These are phyloP conservation scores for Pedinophyceae sp. DNA, from an alignment of 139 green algal species.

Conservation along the genomic window DNA sequence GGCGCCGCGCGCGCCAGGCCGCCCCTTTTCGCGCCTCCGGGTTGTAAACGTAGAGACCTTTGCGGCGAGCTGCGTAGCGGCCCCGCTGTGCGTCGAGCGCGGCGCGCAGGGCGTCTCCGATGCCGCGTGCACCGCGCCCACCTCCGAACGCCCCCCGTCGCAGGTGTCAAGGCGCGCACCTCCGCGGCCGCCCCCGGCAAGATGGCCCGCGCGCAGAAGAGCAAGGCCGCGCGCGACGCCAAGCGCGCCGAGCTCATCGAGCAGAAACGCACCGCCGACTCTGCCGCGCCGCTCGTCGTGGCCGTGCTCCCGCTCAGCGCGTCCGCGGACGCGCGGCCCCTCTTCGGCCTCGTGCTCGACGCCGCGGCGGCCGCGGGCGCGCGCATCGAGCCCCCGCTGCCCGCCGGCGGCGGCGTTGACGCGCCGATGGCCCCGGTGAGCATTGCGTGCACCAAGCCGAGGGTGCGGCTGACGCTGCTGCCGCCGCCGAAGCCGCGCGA, in stretches of 20 bases:
- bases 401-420: conserved; percentile 22
- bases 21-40: no score
- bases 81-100: no score
- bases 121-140: no score
- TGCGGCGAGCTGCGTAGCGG: no score
- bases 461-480: conserved; percentile 43
- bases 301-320: conserved; percentile 44
- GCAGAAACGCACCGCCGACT: conserved; percentile 11
- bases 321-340: background rate
- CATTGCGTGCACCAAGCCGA: no score
- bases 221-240: conserved; percentile 16
- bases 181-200: background rate
- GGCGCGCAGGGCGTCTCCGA: no score
- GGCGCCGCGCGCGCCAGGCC: no score
- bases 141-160: no score
- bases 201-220: background rate
- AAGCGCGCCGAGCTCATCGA: conserved; percentile 44
- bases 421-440: conserved; percentile 1
- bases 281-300: conserved; percentile 36
- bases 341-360: background rate
- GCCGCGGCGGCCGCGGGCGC: background rate
- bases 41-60: no score
- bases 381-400: conserved; percentile 1
- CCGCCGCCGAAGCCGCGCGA: conserved; percentile 24
- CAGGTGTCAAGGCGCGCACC: background rate